Evolutionary conservation across 164 flowering plant genomes (phyloP).

Genomic region (Stephania yunnanensis): DNA sequence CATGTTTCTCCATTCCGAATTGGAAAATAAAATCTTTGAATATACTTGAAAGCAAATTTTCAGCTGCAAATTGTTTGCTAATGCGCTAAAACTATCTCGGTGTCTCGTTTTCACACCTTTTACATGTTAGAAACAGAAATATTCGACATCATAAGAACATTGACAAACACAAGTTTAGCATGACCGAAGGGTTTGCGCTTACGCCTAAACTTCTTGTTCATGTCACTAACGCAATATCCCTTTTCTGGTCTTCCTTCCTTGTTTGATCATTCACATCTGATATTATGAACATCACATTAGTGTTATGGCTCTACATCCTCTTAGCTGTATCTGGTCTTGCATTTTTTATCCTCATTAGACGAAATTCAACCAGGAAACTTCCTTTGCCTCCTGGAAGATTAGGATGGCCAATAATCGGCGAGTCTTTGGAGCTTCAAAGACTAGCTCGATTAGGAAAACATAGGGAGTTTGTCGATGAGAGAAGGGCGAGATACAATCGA

Average conservation of each 20-base stretch:
- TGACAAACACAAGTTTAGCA: too few species aligned
- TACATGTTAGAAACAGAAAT: background rate
- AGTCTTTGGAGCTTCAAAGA: slow-evolving; percentile 11
- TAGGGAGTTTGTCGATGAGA: slow-evolving; percentile 1
- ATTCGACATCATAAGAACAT: too few species aligned
- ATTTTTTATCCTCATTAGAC: slow-evolving; percentile 6
- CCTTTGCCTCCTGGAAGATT: slow-evolving; percentile 17
- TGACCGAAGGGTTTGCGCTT: too few species aligned
- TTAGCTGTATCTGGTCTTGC: slow-evolving; percentile 6
- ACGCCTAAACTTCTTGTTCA: too few species aligned
- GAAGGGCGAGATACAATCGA: slow-evolving; percentile 3
- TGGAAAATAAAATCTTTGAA: too few species aligned
- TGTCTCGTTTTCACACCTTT: background rate
- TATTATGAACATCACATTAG: slow-evolving; percentile 5
- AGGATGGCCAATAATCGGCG: slow-evolving; percentile 15
- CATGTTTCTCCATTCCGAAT: too few species aligned
- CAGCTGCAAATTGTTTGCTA: too few species aligned
- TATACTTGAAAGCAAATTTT: too few species aligned
- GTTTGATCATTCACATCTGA: background rate
- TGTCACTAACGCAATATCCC: background rate
- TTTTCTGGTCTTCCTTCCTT: background rate
- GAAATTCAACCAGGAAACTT: background rate
- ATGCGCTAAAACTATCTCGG: background rate
- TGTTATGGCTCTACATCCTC: slow-evolving; percentile 6
- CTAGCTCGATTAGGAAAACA: slow-evolving; percentile 1